These are phyloP conservation scores for Lasiodiplodia gonubiensis DNA, from an alignment of 2,329 filamentous ascomycete species.

Conservation along the genomic window DNA sequence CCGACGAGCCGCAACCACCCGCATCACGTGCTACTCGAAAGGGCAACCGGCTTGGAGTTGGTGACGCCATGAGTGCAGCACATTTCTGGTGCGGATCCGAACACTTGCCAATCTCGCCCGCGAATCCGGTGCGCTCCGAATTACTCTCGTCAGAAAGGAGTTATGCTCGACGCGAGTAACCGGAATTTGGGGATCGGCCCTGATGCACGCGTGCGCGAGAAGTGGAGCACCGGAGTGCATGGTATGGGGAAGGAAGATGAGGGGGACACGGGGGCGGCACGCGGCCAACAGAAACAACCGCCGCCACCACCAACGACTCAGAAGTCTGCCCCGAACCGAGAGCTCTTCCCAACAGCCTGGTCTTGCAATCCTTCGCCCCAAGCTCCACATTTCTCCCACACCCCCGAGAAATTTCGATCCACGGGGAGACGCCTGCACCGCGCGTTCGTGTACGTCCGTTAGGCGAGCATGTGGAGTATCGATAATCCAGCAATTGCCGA, in stretches of 20 bases:
- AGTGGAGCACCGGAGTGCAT: not conserved
- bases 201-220: not conserved
- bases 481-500: slow-evolving; percentile 11
- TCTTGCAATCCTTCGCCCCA: not conserved
- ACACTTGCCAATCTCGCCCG: not conserved
- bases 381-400: not conserved
- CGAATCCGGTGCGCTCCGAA: not conserved
- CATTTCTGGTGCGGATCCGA: not conserved
- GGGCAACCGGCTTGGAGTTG: not conserved
- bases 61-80: not conserved
- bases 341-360: not conserved
- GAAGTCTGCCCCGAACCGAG: not conserved
- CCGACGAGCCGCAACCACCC: not conserved
- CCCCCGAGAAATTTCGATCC: slow-evolving; percentile 17
- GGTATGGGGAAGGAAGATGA: not conserved
- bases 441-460: not conserved
- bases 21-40: slow-evolving; percentile 12
- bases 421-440: not conserved
- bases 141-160: not conserved
- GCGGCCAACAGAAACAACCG: not conserved
- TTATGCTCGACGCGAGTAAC: not conserved
- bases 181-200: not conserved
- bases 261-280: not conserved
- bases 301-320: not conserved
- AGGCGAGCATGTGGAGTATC: slow-evolving; percentile 25